These are phyloP conservation scores for Metschnikowia matae DNA, from an alignment of 805 yeast genomes.

Conservation along the genomic window DNA sequence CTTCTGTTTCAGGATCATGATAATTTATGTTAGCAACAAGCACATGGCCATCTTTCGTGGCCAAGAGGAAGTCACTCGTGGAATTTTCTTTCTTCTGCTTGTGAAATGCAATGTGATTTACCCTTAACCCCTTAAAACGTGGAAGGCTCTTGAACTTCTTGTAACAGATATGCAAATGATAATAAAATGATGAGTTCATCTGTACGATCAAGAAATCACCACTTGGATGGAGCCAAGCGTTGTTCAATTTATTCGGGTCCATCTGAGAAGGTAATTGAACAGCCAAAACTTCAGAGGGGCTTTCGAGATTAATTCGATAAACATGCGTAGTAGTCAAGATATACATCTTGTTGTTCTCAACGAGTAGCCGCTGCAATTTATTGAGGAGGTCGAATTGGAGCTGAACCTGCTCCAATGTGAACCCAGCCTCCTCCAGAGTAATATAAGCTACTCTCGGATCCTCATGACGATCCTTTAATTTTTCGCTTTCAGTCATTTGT, in stretches of 20 bases:
- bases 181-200: conserved; percentile 25
- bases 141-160: conserved; percentile 39
- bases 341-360: conserved; percentile 34
- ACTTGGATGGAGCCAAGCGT: conserved; percentile 36
- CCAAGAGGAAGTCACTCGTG: conserved; percentile 30
- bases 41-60: conserved; percentile 28
- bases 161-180: conserved; percentile 42
- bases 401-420: conserved; percentile 36
- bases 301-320: conserved; percentile 31
- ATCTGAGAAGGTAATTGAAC: conserved; percentile 19
- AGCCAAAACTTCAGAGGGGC: conserved; percentile 31
- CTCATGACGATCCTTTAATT: not conserved
- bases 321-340: conserved; percentile 21
- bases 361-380: conserved; percentile 24
- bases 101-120: conserved; percentile 24
- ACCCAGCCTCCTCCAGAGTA: conserved; percentile 19
- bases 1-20: conserved; percentile 25
- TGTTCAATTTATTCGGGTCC: conserved; percentile 18
- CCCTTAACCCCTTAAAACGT: conserved; percentile 44
- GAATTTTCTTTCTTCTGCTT: conserved; percentile 6
- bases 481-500: not conserved
- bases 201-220: conserved; percentile 35
- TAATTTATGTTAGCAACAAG: conserved; percentile 26
- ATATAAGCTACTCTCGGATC: not conserved
- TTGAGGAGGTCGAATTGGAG: conserved; percentile 33